Evolutionary conservation across 805 yeast species (phyloP).

Genomic region (Kurtzmaniella fragi): DNA sequence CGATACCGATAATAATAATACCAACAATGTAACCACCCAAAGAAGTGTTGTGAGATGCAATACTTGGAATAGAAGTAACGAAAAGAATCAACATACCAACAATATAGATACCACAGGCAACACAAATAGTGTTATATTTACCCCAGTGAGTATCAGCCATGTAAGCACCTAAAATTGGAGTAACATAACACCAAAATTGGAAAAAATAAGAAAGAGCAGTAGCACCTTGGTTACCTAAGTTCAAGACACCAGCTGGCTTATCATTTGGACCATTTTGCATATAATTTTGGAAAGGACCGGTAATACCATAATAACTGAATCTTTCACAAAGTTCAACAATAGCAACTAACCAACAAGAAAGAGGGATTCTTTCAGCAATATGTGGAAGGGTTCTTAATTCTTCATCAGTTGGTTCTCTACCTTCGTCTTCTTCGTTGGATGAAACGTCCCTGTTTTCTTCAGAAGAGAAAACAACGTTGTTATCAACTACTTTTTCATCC

Average conservation of each 20-base stretch:
- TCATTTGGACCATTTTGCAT: slow-evolving; percentile 53
- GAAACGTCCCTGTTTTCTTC: not conserved
- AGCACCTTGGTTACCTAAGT: slow-evolving; percentile 57
- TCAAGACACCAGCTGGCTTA: slow-evolving; percentile 45
- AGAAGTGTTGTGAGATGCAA: slow-evolving; percentile 45
- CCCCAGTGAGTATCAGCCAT: slow-evolving; percentile 73
- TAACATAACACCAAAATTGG: slow-evolving; percentile 78
- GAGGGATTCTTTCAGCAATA: slow-evolving; percentile 48
- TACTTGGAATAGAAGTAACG: slow-evolving; percentile 63
- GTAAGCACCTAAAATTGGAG: slow-evolving; percentile 75
- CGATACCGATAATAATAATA: slow-evolving; percentile 61
- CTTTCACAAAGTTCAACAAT: slow-evolving; percentile 78
- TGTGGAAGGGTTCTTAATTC: slow-evolving; percentile 49
- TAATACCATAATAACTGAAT: slow-evolving; percentile 73
- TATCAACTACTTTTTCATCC: not conserved
- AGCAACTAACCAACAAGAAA: slow-evolving; percentile 58
- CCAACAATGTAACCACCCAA: slow-evolving; percentile 59
- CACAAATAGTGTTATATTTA: slow-evolving; percentile 61
- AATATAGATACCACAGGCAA: slow-evolving; percentile 55
- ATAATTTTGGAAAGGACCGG: slow-evolving; percentile 74
- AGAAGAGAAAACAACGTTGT: not conserved
- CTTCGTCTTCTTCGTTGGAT: slow-evolving; percentile 21
- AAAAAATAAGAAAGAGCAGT: slow-evolving; percentile 69
- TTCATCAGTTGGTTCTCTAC: slow-evolving; percentile 47
- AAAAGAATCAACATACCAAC: slow-evolving; percentile 60